Conservation (phyloP, 2,329 filamentous ascomycete genomes). For the Botrytis fabae region DNA sequence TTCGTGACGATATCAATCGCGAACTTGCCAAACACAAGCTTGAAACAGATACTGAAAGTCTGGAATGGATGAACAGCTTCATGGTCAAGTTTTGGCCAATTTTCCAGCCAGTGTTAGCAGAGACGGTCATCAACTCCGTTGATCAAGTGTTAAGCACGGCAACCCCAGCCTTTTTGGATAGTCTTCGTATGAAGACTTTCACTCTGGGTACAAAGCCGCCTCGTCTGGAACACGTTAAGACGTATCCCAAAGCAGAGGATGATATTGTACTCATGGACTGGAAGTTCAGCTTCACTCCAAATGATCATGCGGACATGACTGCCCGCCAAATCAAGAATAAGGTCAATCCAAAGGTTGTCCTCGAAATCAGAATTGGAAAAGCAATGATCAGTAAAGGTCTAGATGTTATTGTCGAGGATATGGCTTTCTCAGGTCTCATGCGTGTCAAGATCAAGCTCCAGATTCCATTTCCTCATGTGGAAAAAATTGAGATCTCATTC, state of each 20-base stretch:
- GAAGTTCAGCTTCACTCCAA: slow-evolving; percentile 99
- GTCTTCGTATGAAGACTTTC: slow-evolving; percentile 89
- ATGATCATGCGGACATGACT: slow-evolving; percentile 90
- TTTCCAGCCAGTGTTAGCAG: slow-evolving; percentile 88
- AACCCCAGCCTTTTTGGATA: slow-evolving; percentile 90
- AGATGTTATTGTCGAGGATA: slow-evolving; percentile 96
- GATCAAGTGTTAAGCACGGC: slow-evolving; percentile 94
- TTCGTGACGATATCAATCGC: slow-evolving; percentile 88
- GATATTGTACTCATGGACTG: slow-evolving; percentile 98
- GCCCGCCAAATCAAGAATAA: slow-evolving; percentile 88
- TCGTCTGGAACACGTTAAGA: slow-evolving; percentile 95
- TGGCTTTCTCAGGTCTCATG: slow-evolving; percentile 95
- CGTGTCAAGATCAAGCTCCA: slow-evolving; percentile 97
- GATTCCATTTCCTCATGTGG: slow-evolving; percentile 91
- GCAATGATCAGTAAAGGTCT: slow-evolving; percentile 96
- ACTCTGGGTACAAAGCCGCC: slow-evolving; percentile 93
- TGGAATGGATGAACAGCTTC: slow-evolving; percentile 99
- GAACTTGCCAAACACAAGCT: slow-evolving; percentile 84
- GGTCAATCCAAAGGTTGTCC: slow-evolving; percentile 92
- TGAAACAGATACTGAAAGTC: slow-evolving; percentile 85
- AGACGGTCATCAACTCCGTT: slow-evolving; percentile 89
- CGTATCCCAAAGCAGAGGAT: slow-evolving; percentile 92
- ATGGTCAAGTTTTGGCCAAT: slow-evolving; percentile 99
- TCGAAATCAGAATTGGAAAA: slow-evolving; percentile 93
- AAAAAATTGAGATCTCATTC: slow-evolving; percentile 94